phyloP scores from a whole-genome alignment of 176 grass and related monocot genomes.

The Neostapfia colusana region DNA sequence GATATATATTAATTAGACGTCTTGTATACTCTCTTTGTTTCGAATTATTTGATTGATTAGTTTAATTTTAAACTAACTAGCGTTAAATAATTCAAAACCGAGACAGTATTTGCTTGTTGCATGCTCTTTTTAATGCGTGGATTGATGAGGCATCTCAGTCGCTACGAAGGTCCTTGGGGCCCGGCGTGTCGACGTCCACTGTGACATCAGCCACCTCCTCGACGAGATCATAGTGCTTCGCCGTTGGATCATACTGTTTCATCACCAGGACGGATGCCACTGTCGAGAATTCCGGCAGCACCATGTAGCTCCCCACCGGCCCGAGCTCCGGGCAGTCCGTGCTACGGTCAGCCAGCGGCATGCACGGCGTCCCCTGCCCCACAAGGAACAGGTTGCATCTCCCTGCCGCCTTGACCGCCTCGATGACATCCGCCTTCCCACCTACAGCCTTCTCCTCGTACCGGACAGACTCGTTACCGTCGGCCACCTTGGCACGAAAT shows the following conservation, averaged over 20 bases:
- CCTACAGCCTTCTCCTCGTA: constrained; percentile 39
- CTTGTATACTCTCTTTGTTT: no score
- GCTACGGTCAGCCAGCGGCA: constrained; percentile 31
- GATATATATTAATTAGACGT: no score
- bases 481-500: constrained; percentile 27
- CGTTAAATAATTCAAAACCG: no score
- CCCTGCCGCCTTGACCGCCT: constrained; percentile 25
- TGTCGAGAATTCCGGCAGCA: constrained; percentile 47
- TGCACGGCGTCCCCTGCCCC: constrained; percentile 38
- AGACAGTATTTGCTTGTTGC: no score
- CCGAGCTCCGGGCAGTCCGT: constrained; percentile 63
- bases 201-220: constrained; percentile 40
- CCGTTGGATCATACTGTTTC: constrained; percentile 52
- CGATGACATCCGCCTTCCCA: constrained; percentile 21
- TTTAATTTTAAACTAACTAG: no score
- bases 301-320: constrained; percentile 53
- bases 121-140: no score
- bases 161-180: neutral
- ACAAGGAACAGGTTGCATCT: constrained; percentile 52
- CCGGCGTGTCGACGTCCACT: constrained; percentile 41
- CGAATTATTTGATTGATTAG: no score
- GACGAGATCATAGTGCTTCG: constrained; percentile 39
- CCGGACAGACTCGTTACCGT: constrained; percentile 32
- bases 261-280: constrained; percentile 57
- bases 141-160: constrained; percentile 7